Evolutionary conservation across 441 rosid genomes (phyloP).

Genomic region (Metrosideros polymorpha): DNA sequence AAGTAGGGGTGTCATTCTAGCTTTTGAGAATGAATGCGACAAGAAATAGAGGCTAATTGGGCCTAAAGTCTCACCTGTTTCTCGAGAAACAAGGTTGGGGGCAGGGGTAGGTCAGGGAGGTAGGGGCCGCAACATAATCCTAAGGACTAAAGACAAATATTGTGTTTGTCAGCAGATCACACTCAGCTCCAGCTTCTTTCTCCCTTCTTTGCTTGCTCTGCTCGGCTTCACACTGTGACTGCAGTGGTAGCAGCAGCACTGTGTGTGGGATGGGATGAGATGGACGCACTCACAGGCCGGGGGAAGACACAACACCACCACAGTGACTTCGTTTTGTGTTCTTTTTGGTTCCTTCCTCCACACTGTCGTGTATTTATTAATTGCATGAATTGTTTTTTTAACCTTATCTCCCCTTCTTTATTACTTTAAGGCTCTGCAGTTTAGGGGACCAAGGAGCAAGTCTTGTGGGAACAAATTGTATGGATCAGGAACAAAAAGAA

Average conservation of each 20-base stretch:
- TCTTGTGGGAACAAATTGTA: not conserved
- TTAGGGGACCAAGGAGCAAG: not conserved
- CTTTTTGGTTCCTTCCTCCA: not conserved
- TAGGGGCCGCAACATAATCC: not conserved
- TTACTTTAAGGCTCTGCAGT: not conserved
- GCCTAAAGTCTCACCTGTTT: not conserved
- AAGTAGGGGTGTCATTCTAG: not conserved
- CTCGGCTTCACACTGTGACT: not conserved
- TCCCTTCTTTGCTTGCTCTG: not conserved
- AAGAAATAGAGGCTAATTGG: not conserved
- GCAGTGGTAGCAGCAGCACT: not conserved
- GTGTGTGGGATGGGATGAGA: not conserved
- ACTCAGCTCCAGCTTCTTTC: not conserved
- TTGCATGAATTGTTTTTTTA: not conserved
- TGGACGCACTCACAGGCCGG: not conserved
- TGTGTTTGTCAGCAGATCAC: not conserved
- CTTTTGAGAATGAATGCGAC: not conserved
- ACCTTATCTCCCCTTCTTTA: not conserved
- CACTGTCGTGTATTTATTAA: not conserved
- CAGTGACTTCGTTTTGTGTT: not conserved
- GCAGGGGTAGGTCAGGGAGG: not conserved
- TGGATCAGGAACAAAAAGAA: not conserved
- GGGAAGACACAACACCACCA: not conserved
- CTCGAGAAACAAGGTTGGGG: not conserved
- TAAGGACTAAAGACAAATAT: not conserved